Conservation (phyloP, 345 rosid species). For the Mercurialis annua region DNA sequence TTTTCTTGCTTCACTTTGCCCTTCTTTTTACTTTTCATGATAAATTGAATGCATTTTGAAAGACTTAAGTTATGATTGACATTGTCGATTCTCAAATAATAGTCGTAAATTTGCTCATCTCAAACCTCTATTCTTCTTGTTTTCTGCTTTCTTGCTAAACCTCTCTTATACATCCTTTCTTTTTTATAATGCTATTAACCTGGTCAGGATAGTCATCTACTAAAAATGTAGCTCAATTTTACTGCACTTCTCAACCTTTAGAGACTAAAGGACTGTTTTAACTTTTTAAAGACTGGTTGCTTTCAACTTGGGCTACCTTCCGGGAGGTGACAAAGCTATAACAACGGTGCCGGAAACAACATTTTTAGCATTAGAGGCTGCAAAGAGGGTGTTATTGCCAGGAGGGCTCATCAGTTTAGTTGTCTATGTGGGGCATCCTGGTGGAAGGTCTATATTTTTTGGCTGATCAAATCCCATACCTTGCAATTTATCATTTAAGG, state of each 20-base stretch:
- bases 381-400: constrained; percentile 50
- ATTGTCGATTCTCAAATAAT: constrained; percentile 5
- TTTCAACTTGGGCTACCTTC: constrained; percentile 93
- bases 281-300: constrained; percentile 66
- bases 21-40: no score
- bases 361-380: constrained; percentile 54
- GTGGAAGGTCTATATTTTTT: constrained; percentile 58
- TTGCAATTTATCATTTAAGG: neutral
- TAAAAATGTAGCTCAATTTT: neutral
- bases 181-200: neutral
- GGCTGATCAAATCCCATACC: neutral
- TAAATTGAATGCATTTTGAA: neutral
- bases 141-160: neutral
- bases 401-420: constrained; percentile 83
- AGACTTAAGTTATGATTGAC: neutral
- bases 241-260: neutral
- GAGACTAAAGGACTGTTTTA: neutral
- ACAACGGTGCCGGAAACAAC: constrained; percentile 66
- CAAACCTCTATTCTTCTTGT: no score
- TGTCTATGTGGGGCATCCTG: constrained; percentile 80
- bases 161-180: neutral
- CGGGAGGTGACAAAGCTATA: constrained; percentile 70
- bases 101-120: neutral
- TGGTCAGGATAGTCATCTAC: neutral
- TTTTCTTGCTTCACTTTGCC: constrained; percentile 12